phyloP scores from a whole-genome alignment of 2,329 filamentous ascomycete species.

The Claviceps sp. region DNA sequence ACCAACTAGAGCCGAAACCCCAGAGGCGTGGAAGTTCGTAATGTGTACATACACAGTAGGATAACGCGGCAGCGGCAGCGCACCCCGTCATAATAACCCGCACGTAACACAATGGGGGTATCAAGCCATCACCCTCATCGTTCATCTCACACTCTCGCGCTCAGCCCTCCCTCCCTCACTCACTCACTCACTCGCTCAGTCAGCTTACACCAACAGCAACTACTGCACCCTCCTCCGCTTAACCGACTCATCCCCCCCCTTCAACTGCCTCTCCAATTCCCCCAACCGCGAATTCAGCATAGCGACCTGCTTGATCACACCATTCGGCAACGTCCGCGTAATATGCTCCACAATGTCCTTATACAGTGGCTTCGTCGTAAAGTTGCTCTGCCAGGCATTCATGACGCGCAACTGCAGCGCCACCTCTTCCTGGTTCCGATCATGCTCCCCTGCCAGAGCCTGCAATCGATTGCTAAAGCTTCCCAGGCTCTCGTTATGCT shows the following conservation, averaged over 20 bases:
- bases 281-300: slow-evolving; percentile 10
- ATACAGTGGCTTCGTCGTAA: slow-evolving; percentile 30
- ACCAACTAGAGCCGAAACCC: too few species aligned
- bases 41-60: too few species aligned
- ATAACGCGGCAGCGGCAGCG: too few species aligned
- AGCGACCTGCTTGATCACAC: slow-evolving; percentile 9
- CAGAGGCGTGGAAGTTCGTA: too few species aligned
- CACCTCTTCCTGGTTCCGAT: slow-evolving; percentile 14
- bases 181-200: background rate
- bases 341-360: slow-evolving; percentile 26
- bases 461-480: background rate
- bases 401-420: slow-evolving; percentile 25
- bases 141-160: too few species aligned
- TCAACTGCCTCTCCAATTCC: slow-evolving; percentile 9
- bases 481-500: background rate
- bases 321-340: slow-evolving; percentile 13
- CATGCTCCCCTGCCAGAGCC: background rate
- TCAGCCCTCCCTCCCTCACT: too few species aligned
- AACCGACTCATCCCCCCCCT: background rate
- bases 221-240: slow-evolving; percentile 1
- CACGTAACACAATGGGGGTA: too few species aligned
- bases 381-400: slow-evolving; percentile 34
- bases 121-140: too few species aligned
- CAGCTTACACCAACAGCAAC: background rate
- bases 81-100: too few species aligned